phyloP scores from a whole-genome alignment of 1,284 basidiomycete genomes.

The Waitea zeae region DNA sequence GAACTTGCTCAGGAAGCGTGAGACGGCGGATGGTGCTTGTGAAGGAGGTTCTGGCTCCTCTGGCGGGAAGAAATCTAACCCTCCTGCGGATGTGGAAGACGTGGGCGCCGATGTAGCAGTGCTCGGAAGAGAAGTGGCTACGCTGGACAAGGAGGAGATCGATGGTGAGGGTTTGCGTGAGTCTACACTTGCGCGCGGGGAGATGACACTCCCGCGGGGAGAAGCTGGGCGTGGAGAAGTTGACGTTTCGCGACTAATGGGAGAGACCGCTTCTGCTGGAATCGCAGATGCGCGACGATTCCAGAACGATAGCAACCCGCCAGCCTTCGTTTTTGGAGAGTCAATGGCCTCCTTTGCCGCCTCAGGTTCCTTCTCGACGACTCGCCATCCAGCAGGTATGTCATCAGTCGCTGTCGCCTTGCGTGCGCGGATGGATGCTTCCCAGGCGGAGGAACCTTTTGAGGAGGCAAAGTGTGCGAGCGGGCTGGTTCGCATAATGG shows the following conservation, averaged over 20 bases:
- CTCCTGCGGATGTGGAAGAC: slow-evolving; percentile 5
- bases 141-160: slow-evolving; percentile 12
- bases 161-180: slow-evolving; percentile 2
- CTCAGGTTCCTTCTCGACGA: slow-evolving; percentile 23
- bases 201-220: slow-evolving; percentile 1
- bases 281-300: slow-evolving; percentile 22
- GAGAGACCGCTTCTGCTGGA: slow-evolving; percentile 5
- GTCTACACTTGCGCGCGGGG: slow-evolving; percentile 1
- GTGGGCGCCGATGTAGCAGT: no score
- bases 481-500: slow-evolving; percentile 36
- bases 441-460: slow-evolving; percentile 60
- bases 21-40: slow-evolving; percentile 37
- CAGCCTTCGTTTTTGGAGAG: slow-evolving; percentile 25
- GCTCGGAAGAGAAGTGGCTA: slow-evolving; percentile 7
- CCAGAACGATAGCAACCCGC: slow-evolving; percentile 58
- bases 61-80: background rate
- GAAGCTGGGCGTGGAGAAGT: slow-evolving; percentile 1
- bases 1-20: slow-evolving; percentile 54
- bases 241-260: slow-evolving; percentile 3
- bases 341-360: slow-evolving; percentile 11
- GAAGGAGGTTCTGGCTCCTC: slow-evolving; percentile 1
- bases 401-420: slow-evolving; percentile 38
- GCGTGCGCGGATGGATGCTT: slow-evolving; percentile 26
- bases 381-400: slow-evolving; percentile 47
- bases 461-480: slow-evolving; percentile 44